A percentile compares a stretch with the other conserved stretches of the same genome.
Evolutionary conservation across 371 early-diverging fungal genomes (phyloP).

Genomic region (Catenaria anguillulae): DNA sequence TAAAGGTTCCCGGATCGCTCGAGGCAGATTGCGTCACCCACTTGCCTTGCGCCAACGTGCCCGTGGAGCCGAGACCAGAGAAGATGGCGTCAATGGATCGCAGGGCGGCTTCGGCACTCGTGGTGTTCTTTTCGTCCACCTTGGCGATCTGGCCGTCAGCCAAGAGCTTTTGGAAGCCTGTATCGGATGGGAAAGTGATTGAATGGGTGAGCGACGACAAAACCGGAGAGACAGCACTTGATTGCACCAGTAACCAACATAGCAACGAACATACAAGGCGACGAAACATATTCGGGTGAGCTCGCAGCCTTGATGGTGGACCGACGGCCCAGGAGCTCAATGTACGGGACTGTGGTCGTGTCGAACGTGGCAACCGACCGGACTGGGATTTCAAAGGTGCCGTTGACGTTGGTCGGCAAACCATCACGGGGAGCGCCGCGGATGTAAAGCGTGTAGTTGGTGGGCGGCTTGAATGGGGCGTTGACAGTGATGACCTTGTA

Average conservation of each 20-base stretch:
- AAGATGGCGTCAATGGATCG: slow-evolving; percentile 27
- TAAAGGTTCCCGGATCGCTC: slow-evolving; percentile 31
- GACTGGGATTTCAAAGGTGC: slow-evolving; percentile 41
- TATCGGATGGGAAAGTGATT: too few species aligned
- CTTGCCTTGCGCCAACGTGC: slow-evolving; percentile 17
- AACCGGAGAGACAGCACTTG: too few species aligned
- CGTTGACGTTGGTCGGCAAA: slow-evolving; percentile 21
- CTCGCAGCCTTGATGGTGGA: slow-evolving; percentile 34
- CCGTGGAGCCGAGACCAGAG: slow-evolving; percentile 5
- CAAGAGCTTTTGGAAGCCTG: slow-evolving; percentile 5
- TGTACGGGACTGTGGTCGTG: slow-evolving; percentile 37
- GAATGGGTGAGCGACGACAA: too few species aligned
- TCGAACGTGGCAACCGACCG: slow-evolving; percentile 37
- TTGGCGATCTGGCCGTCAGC: slow-evolving; percentile 14
- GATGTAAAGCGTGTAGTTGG: slow-evolving; percentile 37
- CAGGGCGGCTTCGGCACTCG: slow-evolving; percentile 26
- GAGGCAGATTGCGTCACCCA: not conserved
- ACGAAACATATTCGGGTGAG: slow-evolving; percentile 38
- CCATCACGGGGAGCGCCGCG: slow-evolving; percentile 50
- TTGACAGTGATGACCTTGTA: slow-evolving; percentile 42
- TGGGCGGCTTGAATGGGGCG: slow-evolving; percentile 16
- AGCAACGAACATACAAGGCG: slow-evolving; percentile 31
- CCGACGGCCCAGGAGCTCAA: slow-evolving; percentile 45
- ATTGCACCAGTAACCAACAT: too few species aligned
- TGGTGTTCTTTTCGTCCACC: slow-evolving; percentile 23